phyloP scores from a whole-genome alignment of 495 filamentous ascomycete genomes.

The Podospora fimiseda region DNA sequence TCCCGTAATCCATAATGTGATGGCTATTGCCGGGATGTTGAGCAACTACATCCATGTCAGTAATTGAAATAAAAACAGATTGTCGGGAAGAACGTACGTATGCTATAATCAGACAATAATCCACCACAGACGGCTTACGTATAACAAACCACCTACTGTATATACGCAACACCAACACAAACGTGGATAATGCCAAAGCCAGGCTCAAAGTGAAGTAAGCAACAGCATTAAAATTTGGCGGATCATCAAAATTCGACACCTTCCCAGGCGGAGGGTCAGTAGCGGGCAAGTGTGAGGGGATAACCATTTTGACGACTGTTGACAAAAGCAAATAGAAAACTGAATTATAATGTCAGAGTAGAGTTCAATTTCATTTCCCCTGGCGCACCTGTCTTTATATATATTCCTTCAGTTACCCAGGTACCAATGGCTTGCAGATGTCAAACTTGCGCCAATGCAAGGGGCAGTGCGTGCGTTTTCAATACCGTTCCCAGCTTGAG shows the following conservation, averaged over 20 bases:
- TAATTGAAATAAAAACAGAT: neutral
- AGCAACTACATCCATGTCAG: neutral
- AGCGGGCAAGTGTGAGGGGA: neutral
- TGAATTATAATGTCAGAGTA: too few species aligned
- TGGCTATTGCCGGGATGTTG: neutral
- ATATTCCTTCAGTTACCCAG: too few species aligned
- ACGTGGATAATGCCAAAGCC: neutral
- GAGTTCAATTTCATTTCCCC: too few species aligned
- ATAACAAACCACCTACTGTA: neutral
- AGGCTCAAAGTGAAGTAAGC: neutral
- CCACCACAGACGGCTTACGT: neutral
- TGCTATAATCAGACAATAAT: neutral
- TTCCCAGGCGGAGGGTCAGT: neutral
- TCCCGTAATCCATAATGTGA: neutral
- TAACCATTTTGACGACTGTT: too few species aligned
- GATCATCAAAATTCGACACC: neutral
- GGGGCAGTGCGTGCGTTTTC: too few species aligned
- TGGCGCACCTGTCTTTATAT: too few species aligned
- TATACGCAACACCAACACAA: neutral
- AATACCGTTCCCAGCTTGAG: too few species aligned
- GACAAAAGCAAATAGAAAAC: too few species aligned
- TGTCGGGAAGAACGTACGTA: neutral
- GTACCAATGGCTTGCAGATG: too few species aligned
- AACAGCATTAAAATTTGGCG: neutral
- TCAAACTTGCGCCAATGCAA: too few species aligned